Evolutionary conservation across 148 eudicot species (phyloP).

Genomic region (Chenopodium berlandieri): DNA sequence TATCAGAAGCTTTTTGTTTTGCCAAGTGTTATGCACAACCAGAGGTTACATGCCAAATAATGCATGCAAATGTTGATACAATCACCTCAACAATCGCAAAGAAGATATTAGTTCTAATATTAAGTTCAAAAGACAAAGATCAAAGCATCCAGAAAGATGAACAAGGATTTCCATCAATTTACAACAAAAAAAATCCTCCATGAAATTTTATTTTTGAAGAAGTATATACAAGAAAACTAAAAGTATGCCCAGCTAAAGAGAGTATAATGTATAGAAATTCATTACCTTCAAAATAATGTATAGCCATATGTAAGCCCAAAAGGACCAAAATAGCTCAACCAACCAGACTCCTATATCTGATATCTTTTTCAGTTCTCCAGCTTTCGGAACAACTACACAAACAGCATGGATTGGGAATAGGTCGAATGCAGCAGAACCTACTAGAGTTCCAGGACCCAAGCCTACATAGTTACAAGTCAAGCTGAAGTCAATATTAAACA

Average conservation of each 20-base stretch:
- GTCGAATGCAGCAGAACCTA: slow-evolving; percentile 98
- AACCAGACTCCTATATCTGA: slow-evolving; percentile 95
- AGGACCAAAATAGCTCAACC: slow-evolving; percentile 93
- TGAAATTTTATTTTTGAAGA: neutral
- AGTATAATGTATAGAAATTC: neutral
- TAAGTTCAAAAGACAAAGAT: neutral
- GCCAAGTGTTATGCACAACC: neutral
- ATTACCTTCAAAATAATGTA: slow-evolving; percentile 78
- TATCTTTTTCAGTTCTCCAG: slow-evolving; percentile 91
- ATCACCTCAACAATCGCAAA: neutral
- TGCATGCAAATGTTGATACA: neutral
- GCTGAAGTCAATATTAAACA: neutral
- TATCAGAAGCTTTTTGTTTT: neutral
- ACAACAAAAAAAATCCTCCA: neutral
- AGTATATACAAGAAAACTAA: neutral
- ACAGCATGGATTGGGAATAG: slow-evolving; percentile 96
- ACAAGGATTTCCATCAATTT: neutral
- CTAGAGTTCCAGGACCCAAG: slow-evolving; percentile 97
- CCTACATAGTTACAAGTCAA: slow-evolving; percentile 37
- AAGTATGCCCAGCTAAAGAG: neutral
- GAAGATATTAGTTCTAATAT: neutral
- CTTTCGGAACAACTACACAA: slow-evolving; percentile 89
- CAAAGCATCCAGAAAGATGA: neutral
- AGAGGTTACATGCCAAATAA: neutral
- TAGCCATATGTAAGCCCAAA: slow-evolving; percentile 95